Conservation (phyloP, 805 yeast species). For the Candida coleopterorum region DNA sequence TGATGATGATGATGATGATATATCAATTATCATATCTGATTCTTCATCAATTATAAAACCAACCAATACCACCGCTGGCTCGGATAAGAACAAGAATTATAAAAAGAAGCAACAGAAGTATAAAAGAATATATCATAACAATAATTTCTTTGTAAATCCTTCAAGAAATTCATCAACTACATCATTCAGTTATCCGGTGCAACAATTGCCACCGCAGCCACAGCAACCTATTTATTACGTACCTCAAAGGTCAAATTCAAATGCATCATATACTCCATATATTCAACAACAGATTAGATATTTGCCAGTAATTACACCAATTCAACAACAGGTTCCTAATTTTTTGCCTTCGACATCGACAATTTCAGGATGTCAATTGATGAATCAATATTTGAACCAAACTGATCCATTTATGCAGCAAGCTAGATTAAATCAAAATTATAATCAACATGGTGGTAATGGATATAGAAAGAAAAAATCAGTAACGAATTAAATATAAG, state of each 20-base stretch:
- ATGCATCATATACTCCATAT: too few species aligned
- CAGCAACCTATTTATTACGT: constrained; percentile 2
- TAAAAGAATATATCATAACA: constrained; percentile 12
- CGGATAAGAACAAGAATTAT: too few species aligned
- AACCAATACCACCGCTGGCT: background rate
- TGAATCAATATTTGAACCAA: background rate
- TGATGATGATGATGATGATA: constrained; percentile 33
- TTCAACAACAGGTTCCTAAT: constrained; percentile 11
- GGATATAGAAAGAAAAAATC: too few species aligned
- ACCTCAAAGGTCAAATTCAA: too few species aligned
- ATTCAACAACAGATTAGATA: too few species aligned
- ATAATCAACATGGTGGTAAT: background rate
- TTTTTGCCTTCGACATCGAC: background rate
- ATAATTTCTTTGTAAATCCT: too few species aligned
- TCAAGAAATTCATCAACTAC: constrained; percentile 17
- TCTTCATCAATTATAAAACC: constrained; percentile 17
- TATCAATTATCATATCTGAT: constrained; percentile 34
- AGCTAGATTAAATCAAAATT: background rate
- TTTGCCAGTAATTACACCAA: constrained; percentile 1
- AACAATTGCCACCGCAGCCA: constrained; percentile 3
- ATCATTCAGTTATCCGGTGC: constrained; percentile 13
- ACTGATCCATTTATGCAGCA: background rate
- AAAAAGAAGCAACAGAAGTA: background rate
- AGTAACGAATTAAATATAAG: too few species aligned
- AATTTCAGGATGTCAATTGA: background rate